Evolutionary conservation across 805 yeast genomes (phyloP), one percentile per base, ranked within the genome.

Genomic region (Brettanomyces bruxellensis): DNA sequence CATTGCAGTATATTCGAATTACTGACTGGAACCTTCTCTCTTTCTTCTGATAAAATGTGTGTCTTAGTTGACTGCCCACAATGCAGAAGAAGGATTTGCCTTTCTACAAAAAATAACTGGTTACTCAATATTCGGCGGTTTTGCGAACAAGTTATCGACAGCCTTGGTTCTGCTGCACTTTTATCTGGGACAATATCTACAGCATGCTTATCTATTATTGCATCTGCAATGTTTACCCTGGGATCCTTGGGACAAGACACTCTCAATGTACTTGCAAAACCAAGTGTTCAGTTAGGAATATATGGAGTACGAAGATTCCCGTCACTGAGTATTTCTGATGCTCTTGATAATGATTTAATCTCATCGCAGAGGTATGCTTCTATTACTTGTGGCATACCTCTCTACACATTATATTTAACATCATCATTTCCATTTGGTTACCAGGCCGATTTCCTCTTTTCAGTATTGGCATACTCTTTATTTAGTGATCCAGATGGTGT

Each of bases 11-110:
- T 54, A 4, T 53, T 47, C 34, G 47, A 50, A 18, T 30, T 51
- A 2, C 22, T 53, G 23, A 44, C 54, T 24, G 59, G 58, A 3
- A 25, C 41, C 6, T 34, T 35, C n/a, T 25, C 46, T 49, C 6
- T 56, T 54, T 9, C 36, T 49, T 12, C 41, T 50, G 45, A 48
- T 47, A 32, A 55, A 50, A 32, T 51, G 58, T 28, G 57, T 25
- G 53, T 57, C 5, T 52, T 52, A 24, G 57, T 65, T 22, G 58
- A 56, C 18, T 68, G 73, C 49, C 71, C 71, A 1, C 72, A 68
- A 48, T 68, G 73, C 49, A 55, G 60, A 38, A 48, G 60, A 4
- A 57, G 62, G 11, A 57, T 68, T 3, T 51, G 59, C 25, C 44
- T 66, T n/a, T 25, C 46, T 35, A 43, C 46, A 5, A 43, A 61